Evolutionary conservation across 2,329 filamentous ascomycete genomes (phyloP), one percentile per base, ranked within the genome.

Genomic region (Conoideocrella luteorostrata): DNA sequence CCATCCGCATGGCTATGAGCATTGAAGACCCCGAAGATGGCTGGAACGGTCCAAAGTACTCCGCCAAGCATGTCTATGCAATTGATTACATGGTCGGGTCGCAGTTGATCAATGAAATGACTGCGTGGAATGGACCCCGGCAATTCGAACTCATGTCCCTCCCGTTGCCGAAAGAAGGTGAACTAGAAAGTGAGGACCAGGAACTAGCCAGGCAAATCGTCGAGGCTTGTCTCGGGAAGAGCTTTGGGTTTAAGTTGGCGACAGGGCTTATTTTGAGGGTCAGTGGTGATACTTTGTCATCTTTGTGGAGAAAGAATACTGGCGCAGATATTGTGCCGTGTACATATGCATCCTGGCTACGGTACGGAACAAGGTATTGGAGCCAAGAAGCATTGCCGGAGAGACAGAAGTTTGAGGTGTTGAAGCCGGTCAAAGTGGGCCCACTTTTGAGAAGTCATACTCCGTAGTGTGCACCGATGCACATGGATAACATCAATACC

Each of bases 41-140:
- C 1, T 80, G 76, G 76, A 58, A 80, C 52, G 75, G 77, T 1
- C 75, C 77, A 0, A 56, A 61, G 28, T 80, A 79, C 49, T 63
- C 65, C 3, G 57, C 61, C 2, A 54, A 74, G 42, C 67, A 73
- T 44, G 57, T 79, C 21, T 78, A 68, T 39, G 70, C 64, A 2
- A 66, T 74, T 17, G 67, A 77, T 3, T 75, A 64, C 50, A 71
- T 74, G 65, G 62, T 60, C 4, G 69, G 68, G 7, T 69, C 69
- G 10, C 73, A 77, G 53, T 63, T 76, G 12, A 72, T 76, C 57
- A 77, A 77, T 49, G 63, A 71, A 13, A 53, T 71, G 32, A 78
- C 76, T 0, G 53, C 50, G 2, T 80, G 75, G 74, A 63, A 71
- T 43, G 74, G 75, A 3, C 54, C 51, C 24, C 59, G 60, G 40